Evolutionary conservation across 805 yeast genomes (phyloP).

Genomic region (Candida anglica): DNA sequence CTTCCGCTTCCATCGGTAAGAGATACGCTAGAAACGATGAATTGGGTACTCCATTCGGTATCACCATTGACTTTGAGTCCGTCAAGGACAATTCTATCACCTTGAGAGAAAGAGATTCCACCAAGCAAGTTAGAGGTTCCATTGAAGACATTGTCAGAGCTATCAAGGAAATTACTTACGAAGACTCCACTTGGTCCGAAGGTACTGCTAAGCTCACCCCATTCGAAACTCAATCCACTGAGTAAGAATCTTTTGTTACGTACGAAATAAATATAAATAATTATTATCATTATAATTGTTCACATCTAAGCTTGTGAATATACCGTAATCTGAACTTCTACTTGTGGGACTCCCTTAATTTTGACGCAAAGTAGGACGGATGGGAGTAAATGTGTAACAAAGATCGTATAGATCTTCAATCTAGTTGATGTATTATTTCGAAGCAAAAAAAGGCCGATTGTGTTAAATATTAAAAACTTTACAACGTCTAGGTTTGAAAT

Average conservation of each 20-base stretch:
- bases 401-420: neutral
- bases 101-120: conserved; percentile 94
- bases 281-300: too few relatives aligned
- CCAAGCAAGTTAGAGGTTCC: conserved; percentile 93
- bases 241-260: too few relatives aligned
- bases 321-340: neutral
- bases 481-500: neutral
- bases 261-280: too few relatives aligned
- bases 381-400: neutral
- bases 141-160: conserved; percentile 68
- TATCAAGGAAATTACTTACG: conserved; percentile 69
- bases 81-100: conserved; percentile 85
- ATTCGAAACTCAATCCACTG: conserved; percentile 66
- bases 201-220: conserved; percentile 71
- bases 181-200: conserved; percentile 76
- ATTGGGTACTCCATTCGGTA: conserved; percentile 97
- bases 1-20: conserved; percentile 96
- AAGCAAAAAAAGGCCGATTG: neutral
- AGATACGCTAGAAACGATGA: conserved; percentile 98
- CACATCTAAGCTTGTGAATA: neutral
- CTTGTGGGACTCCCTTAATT: conserved; percentile 1
- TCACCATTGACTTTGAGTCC: conserved; percentile 94
- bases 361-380: neutral
- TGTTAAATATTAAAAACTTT: conserved; percentile 1
- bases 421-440: neutral